Evolutionary conservation across 176 grass and related monocot species (phyloP), one percentile per base, ranked within the genome.

Genomic region (Eleusine indica): DNA sequence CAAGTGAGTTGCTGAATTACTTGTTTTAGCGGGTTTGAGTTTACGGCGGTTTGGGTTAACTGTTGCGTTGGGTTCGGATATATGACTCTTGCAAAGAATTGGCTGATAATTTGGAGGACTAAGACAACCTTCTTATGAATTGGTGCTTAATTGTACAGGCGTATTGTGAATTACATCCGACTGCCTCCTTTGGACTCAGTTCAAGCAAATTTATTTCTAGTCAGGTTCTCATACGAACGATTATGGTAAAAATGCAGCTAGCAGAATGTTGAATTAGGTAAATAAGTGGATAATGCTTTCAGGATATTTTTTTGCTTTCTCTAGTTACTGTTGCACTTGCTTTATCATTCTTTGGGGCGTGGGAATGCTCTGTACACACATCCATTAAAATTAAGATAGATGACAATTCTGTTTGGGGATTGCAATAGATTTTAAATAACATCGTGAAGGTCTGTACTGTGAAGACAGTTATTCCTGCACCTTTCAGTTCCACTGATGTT

Each of bases 1-100:
- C 71, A 94, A 86, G 95, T 97, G 81, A 94, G 90, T 89, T 4
- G 56, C 17, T 39, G 75, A 57, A 64, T 67, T 72, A 14, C 29
- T 46, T 12, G 54, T 46, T 86, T 80, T 49, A 44, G 75, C 54
- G 1, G 19, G 54, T 70, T 87, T 62, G 44, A 73, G 84, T 15
- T 14, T 81, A 70, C 30, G 12, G 52, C 42, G 64, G 41, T 83
- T 83, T 44, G 53, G 57, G 41, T 53, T 78, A 9, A 64, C 28
- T 35, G 35, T 38, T 25, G 37, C 21, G 56, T 64, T 43, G n/a
- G 43, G 44, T 79, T 68, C 66, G 70, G 54, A 67, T 13, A 30
- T 56, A 13, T 15, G 30, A 29, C n/a, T 80, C 1, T 58, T 43
- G 42, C 66, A 35, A 70, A 53, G 9, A 90, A 83, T 74, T 71